Conservation (phyloP, 345 rosid genomes). For the Aquilaria sinensis region DNA sequence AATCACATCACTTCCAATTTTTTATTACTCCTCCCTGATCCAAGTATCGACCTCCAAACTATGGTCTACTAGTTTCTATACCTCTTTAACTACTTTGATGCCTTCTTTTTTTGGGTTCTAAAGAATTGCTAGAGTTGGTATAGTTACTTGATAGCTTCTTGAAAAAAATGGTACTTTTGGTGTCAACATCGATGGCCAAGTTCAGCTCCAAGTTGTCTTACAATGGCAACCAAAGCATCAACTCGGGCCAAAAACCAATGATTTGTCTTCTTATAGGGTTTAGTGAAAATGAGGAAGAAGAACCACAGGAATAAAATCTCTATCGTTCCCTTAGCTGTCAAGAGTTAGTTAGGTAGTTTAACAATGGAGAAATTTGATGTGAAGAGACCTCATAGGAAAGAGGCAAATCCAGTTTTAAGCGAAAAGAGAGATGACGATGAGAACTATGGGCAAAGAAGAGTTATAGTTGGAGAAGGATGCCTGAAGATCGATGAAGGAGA, state of each 20-base stretch:
- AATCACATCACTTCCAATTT: too few relatives aligned
- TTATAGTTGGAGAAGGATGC: too few relatives aligned
- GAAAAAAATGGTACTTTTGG: conserved; percentile 28
- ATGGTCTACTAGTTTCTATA: too few relatives aligned
- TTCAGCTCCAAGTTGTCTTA: conserved; percentile 12
- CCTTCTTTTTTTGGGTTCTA: too few relatives aligned
- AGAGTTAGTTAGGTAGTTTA: conserved; percentile 31
- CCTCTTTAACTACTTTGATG: too few relatives aligned
- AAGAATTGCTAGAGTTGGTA: too few relatives aligned
- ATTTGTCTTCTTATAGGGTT: conserved; percentile 10
- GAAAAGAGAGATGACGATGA: conserved; percentile 86
- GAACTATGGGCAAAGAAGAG: conserved; percentile 27
- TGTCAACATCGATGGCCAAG: conserved; percentile 23
- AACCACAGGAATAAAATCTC: conserved; percentile 17
- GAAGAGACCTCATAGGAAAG: conserved; percentile 30
- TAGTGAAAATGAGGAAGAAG: conserved; percentile 3
- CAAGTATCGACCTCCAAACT: too few relatives aligned
- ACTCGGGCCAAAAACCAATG: conserved; percentile 5
- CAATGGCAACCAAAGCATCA: background rate
- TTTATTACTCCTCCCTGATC: too few relatives aligned
- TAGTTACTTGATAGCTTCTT: background rate
- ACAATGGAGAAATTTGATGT: conserved; percentile 26
- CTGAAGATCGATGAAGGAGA: too few relatives aligned
- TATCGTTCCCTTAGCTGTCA: conserved; percentile 35
- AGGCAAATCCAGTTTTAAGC: conserved; percentile 38